Conservation (phyloP, 2,329 filamentous ascomycete species). For the Clathrospora elynae region DNA sequence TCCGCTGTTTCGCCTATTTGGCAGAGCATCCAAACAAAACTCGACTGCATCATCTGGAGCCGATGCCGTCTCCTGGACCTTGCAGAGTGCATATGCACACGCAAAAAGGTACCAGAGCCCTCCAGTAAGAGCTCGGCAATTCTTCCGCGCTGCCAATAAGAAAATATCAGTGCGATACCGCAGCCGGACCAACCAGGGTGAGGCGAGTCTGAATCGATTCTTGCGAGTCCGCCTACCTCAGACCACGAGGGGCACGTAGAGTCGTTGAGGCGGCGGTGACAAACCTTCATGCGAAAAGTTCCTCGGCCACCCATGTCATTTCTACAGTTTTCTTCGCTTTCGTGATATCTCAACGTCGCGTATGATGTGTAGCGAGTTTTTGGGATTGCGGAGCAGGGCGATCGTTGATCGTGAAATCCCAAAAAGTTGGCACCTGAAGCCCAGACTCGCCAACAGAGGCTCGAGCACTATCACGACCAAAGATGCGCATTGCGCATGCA, state of each 20-base stretch:
- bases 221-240: background rate
- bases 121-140: constrained; percentile 26
- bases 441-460: constrained; percentile 17
- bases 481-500: constrained; percentile 21
- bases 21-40: constrained; percentile 7
- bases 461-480: constrained; percentile 15
- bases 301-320: constrained; percentile 1
- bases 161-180: constrained; percentile 19
- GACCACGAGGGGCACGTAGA: background rate
- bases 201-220: constrained; percentile 16
- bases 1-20: too few species aligned
- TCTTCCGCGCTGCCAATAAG: constrained; percentile 36
- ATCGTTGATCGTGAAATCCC: constrained; percentile 12
- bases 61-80: constrained; percentile 23
- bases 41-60: constrained; percentile 9
- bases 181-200: constrained; percentile 15
- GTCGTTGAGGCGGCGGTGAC: background rate
- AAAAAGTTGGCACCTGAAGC: constrained; percentile 13
- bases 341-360: background rate
- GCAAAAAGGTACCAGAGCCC: constrained; percentile 18
- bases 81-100: constrained; percentile 26
- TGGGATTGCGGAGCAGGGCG: constrained; percentile 5
- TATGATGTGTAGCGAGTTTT: background rate
- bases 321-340: background rate
- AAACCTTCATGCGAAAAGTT: background rate